Evolutionary conservation across 345 rosid species (phyloP), one percentile per base, ranked within the genome.

Genomic region (Kernera saxatilis): DNA sequence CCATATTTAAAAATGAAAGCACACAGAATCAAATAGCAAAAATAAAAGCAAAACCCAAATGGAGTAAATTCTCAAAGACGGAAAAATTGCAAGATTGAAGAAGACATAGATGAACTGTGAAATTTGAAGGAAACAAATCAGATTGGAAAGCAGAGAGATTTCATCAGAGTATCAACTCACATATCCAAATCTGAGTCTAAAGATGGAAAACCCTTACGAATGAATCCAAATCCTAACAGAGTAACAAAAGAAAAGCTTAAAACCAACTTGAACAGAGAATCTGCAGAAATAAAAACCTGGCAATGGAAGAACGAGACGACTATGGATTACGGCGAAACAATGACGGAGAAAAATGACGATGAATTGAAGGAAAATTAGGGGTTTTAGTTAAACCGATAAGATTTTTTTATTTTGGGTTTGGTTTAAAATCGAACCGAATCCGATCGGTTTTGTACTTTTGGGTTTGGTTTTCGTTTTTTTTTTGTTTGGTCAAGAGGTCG

Each of bases 301-400:
- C 39, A 44, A 64, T 64, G 77, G 71, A 63, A 23, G 52, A 60
- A 63, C 25, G 41, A 48, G 73, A 69, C 27, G 58, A 39, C 33
- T n/a, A 3, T 7, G 45, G 19, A 37, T 25, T 4, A 29, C 68
- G 68, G 60, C 75, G 35, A 25, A 33, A 22, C 57, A 22, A 6
- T 21, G 56, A 59, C 60, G 40, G 57, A 12, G 32, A 15, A 40
- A 59, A 41, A 43, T 61, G 69, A 64, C 69, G 57, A 22, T 33
- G 68, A 46, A 30, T 4, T 6, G 44, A 21, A 4, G 30, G 37
- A 29, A 40, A 18, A 39, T 50, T 67, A 59, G 36, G 78, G 78
- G 59, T 74, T 74, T 59, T 67, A 32, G 33, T 41, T 59, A 13
- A 59, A 74, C 78, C 72, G 72, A 33, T 11, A 25, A 40, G 40